Evolutionary conservation across 768 basidiomycete species (phyloP).

Genomic region (Serendipita vermifera): DNA sequence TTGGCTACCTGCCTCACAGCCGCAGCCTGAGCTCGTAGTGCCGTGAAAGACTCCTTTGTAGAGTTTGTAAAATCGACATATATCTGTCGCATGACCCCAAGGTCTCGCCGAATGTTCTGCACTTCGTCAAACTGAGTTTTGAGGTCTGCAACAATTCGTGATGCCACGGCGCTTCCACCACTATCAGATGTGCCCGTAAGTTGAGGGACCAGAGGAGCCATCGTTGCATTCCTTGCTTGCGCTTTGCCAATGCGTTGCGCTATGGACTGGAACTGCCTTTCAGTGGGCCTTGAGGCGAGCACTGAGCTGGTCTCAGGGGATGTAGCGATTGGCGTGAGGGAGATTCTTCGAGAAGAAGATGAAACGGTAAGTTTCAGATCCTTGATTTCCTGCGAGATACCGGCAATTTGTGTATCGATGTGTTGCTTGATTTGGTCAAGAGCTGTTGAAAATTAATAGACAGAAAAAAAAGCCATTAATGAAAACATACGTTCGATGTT

Average conservation of each 20-base stretch:
- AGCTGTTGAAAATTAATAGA: conserved; percentile 34
- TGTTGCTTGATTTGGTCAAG: conserved; percentile 98
- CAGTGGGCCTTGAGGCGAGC: conserved; percentile 52
- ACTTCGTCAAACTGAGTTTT: conserved; percentile 92
- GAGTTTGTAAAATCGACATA: conserved; percentile 89
- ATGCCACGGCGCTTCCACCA: conserved; percentile 50
- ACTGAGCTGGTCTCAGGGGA: conserved; percentile 35
- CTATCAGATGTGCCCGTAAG: conserved; percentile 61
- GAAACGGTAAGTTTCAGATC: conserved; percentile 63
- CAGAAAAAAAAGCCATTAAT: conserved; percentile 6
- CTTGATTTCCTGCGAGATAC: conserved; percentile 76
- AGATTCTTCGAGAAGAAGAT: conserved; percentile 37
- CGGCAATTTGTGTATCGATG: conserved; percentile 82
- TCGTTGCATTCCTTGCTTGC: conserved; percentile 3
- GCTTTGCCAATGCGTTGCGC: conserved; percentile 37
- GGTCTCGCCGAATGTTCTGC: conserved; percentile 82
- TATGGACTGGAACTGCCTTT: conserved; percentile 57
- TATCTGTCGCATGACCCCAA: conserved; percentile 86
- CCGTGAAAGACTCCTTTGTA: conserved; percentile 73
- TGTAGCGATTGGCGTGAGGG: conserved; percentile 31
- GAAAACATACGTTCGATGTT: conserved; percentile 85
- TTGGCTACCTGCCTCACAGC: conserved; percentile 78
- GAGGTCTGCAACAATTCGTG: conserved; percentile 63
- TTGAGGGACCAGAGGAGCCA: conserved; percentile 45
- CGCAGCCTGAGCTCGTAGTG: conserved; percentile 71